Evolutionary conservation across 108 stramenopile genomes (phyloP).

Genomic region (Seminavis robusta): DNA sequence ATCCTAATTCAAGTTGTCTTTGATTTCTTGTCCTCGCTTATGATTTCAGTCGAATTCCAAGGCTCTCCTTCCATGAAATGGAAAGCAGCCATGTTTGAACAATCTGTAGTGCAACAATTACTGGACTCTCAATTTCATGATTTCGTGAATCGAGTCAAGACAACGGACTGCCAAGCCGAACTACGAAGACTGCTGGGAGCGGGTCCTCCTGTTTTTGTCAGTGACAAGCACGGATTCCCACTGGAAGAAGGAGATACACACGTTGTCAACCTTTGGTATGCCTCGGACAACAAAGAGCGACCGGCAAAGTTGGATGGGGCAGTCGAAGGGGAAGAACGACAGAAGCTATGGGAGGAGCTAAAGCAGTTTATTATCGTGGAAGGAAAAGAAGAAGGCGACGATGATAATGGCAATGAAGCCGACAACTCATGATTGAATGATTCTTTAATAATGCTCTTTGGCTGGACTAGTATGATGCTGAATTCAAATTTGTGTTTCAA

Average conservation of each 20-base stretch:
- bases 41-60: slow-evolving; percentile 63
- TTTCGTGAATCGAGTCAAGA: slow-evolving; percentile 52
- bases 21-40: not conserved
- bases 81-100: slow-evolving; percentile 62
- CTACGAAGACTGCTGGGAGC: slow-evolving; percentile 54
- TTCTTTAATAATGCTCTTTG: not conserved
- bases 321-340: slow-evolving; percentile 66
- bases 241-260: slow-evolving; percentile 64
- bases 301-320: slow-evolving; percentile 64
- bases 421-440: not conserved
- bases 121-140: slow-evolving; percentile 22
- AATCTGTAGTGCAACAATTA: slow-evolving; percentile 56
- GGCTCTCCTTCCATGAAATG: slow-evolving; percentile 65
- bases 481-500: not conserved
- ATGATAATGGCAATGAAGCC: slow-evolving; percentile 37
- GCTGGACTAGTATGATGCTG: not conserved
- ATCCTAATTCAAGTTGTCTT: not conserved
- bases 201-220: slow-evolving; percentile 77
- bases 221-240: slow-evolving; percentile 67
- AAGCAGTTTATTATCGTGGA: slow-evolving; percentile 75
- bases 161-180: slow-evolving; percentile 81
- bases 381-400: slow-evolving; percentile 74
- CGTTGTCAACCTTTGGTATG: slow-evolving; percentile 67
- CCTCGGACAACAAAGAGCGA: slow-evolving; percentile 44
- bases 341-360: slow-evolving; percentile 61